Percentiles rank a stretch among this genome's conserved stretches.
phyloP scores from a whole-genome alignment of 495 filamentous ascomycete species.

The Hypoxylon cercidicola region DNA sequence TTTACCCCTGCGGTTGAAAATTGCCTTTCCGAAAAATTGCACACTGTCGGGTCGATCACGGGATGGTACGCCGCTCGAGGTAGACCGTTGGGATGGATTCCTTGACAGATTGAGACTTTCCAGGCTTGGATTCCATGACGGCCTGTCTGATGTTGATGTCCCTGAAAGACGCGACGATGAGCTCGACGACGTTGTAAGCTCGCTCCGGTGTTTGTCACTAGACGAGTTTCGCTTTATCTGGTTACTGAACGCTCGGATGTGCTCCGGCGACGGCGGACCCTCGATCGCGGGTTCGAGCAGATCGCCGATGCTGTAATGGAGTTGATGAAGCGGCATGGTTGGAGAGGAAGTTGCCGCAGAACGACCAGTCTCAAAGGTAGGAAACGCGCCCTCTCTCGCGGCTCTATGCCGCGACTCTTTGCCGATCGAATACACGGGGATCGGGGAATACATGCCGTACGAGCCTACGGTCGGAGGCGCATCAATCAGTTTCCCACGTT shows the following conservation, averaged over 20 bases:
- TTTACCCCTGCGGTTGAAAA: conserved; percentile 59
- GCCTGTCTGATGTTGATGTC: conserved; percentile 53
- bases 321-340: conserved; percentile 30
- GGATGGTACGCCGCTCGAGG: conserved; percentile 54
- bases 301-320: conserved; percentile 44
- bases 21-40: conserved; percentile 64
- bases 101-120: conserved; percentile 57
- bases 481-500: conserved; percentile 21
- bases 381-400: conserved; percentile 16
- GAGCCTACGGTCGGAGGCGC: conserved; percentile 8
- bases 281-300: conserved; percentile 61
- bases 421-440: conserved; percentile 25
- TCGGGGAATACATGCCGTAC: conserved; percentile 41
- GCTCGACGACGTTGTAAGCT: conserved; percentile 59
- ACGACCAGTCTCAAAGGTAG: conserved; percentile 22
- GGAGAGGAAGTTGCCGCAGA: conserved; percentile 25
- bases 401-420: conserved; percentile 35
- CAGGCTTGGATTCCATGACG: conserved; percentile 56
- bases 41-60: conserved; percentile 63
- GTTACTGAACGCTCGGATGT: conserved; percentile 61
- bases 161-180: conserved; percentile 58
- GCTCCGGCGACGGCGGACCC: conserved; percentile 64
- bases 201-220: conserved; percentile 55
- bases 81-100: conserved; percentile 61
- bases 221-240: conserved; percentile 60